Base-by-base conservation (phyloP, 495 filamentous ascomycete genomes). In the Daldinia grandis region DNA sequence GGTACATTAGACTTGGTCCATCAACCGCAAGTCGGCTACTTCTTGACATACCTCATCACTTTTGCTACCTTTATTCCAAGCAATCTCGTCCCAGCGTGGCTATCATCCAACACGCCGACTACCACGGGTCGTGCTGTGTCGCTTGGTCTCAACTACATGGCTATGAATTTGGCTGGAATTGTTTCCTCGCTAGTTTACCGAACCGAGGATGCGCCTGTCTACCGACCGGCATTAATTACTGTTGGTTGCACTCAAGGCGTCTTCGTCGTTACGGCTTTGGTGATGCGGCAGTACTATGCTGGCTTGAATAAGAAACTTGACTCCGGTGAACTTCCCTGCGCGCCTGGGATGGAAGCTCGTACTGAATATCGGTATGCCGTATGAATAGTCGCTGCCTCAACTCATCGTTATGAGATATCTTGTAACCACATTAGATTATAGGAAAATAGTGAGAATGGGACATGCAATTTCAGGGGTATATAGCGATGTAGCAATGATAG, bases 1-100 rank as follows among this genome's bases (percentile, higher is more conserved):
- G 69, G 63, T 14, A 67, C 58, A 33, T 33, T 72, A 5, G 69
- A 72, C 21, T 25, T 72, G 6, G 64, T 67, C 1, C 58, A 54
- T 24, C 42, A 58, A 5, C 58, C 59, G 1, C 50, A 56, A 30
- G 69, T 72, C 4, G 69, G 69, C 14, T 72, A 72, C 24, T 72
- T 72, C 58, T 44, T 66, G 28, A 72, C 69, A 7, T 72, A 66
- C 30, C 17, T 72, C 27, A 67, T 72, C 17, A 63, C 58, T 38
- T 38, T 38, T 2, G 14, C 37, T 5, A 38, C 37, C 3, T 38
- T 38, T 38, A 38, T 38, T 38, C 37, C 37, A 5, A 38, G 37
- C 8, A 38, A 38, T 3, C 37, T 38, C 37, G 37, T 38, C 12
- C 37, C 37, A 38, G 37, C 37, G 37, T 38, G 37, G 37, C 14